Evolutionary conservation across 2,329 filamentous ascomycete genomes (phyloP), one percentile per base, ranked within the genome.

Genomic region (Fusarium napiforme): DNA sequence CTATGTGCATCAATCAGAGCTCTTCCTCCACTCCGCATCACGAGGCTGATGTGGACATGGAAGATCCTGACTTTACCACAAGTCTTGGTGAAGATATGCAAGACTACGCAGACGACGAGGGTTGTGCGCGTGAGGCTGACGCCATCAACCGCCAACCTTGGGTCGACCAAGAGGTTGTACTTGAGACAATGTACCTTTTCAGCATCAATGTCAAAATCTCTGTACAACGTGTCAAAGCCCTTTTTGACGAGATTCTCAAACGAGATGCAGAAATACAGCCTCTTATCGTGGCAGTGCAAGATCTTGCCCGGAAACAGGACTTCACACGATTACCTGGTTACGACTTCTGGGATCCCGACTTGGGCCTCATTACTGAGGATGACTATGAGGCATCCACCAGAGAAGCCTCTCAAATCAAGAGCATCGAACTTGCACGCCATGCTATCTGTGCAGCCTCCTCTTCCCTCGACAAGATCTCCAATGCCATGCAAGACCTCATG

Each of bases 221-320:
- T 9, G 43, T 4, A 26, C 8, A 46, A 7, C 11, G 23, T 0
- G 18, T 7, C 18, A 28, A 19, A 46, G 4, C 1, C 5, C 11
- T 19, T 5, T 46, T 45, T 28, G 11, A 26, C 43, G 8, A 19
- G 18, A 19, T 46, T 18, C 16, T 46, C 18, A 5, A 0, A 8
- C 23, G 43, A 9, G 23, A 45, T 5, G 3, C 11, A 14, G 23
- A 14, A 18, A 26, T 23, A 0, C 11, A 45, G 6, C 11, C 23
- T 45, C 43, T 45, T 12, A 5, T 45, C 23, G 43, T 26, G 10
- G 23, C 11, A 19, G 7, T 19, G 43, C 23, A 45, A 9, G 23
- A 45, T 26, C 43, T 26, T 2, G 8, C 0, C 2, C 23, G 23
- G 7, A 26, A 26, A 26, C 23, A 45, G 23, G 23, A 4, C 23